Conservation (phyloP, 2,329 filamentous ascomycete species). For the Passalora sequoiae region DNA sequence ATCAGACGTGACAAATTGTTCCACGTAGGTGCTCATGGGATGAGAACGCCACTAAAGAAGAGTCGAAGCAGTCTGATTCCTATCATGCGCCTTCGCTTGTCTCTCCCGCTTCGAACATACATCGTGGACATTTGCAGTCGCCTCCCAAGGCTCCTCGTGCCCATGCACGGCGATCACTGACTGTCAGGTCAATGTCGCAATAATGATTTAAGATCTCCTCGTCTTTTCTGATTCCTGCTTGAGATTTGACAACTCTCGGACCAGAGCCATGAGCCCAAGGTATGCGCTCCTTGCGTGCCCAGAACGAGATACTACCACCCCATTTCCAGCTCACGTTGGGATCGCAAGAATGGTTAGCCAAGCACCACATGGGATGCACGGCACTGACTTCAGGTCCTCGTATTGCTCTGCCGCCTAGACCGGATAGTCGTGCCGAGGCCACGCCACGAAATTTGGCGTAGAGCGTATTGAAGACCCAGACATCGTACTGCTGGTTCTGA, state of each 20-base stretch:
- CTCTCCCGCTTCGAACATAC: slow-evolving; percentile 56
- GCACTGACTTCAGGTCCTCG: slow-evolving; percentile 86
- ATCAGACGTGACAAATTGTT: slow-evolving; percentile 19
- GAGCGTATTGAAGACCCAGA: slow-evolving; percentile 85
- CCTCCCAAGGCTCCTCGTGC: slow-evolving; percentile 81
- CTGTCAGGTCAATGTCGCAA: slow-evolving; percentile 74
- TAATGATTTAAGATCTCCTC: slow-evolving; percentile 93
- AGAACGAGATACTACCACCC: slow-evolving; percentile 71
- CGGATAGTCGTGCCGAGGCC: slow-evolving; percentile 75
- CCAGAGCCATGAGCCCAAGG: slow-evolving; percentile 40
- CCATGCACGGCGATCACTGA: slow-evolving; percentile 82
- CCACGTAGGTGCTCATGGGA: no score
- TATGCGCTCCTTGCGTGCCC: slow-evolving; percentile 55
- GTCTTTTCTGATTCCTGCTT: slow-evolving; percentile 62
- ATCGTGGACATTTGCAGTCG: slow-evolving; percentile 79
- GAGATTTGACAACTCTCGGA: slow-evolving; percentile 22
- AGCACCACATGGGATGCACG: slow-evolving; percentile 91
- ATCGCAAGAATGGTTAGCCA: slow-evolving; percentile 93
- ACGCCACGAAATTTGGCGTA: slow-evolving; percentile 92
- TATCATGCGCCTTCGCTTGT: slow-evolving; percentile 2
- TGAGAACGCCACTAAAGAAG: no score
- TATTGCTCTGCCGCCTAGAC: slow-evolving; percentile 49
- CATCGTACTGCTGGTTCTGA: slow-evolving; percentile 54
- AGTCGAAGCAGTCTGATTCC: no score
- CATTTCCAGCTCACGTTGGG: slow-evolving; percentile 95